Percentiles rank a stretch among this genome's conserved stretches.
phyloP scores from a whole-genome alignment of 1,284 basidiomycete species.

The Malassezia yamatoensis region DNA sequence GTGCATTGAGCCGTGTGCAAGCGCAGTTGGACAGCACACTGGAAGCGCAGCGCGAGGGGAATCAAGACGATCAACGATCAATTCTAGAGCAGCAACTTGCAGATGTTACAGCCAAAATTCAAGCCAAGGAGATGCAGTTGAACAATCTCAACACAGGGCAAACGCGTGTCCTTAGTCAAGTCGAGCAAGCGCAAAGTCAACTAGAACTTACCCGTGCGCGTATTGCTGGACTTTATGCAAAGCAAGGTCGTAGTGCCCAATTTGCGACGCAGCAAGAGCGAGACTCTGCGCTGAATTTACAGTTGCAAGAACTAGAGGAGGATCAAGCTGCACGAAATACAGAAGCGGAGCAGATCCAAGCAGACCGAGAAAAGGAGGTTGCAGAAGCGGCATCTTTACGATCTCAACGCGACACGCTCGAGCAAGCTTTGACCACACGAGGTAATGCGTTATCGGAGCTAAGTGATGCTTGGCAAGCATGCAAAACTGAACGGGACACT shows the following conservation, averaged over 20 bases:
- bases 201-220: slow-evolving; percentile 34
- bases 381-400: slow-evolving; percentile 64
- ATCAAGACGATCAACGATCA: slow-evolving; percentile 27
- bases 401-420: slow-evolving; percentile 50
- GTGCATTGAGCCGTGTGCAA: slow-evolving; percentile 52
- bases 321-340: slow-evolving; percentile 16
- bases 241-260: slow-evolving; percentile 37
- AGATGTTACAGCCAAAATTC: slow-evolving; percentile 57
- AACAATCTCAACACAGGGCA: slow-evolving; percentile 60
- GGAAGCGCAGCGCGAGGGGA: slow-evolving; percentile 59
- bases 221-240: slow-evolving; percentile 34
- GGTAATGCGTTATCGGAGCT: slow-evolving; percentile 24
- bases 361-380: slow-evolving; percentile 26
- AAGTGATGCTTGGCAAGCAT: slow-evolving; percentile 24
- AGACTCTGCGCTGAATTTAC: slow-evolving; percentile 31
- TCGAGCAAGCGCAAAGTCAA: slow-evolving; percentile 20
- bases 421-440: slow-evolving; percentile 59
- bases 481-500: slow-evolving; percentile 45
- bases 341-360: slow-evolving; percentile 12
- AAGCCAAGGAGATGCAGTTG: slow-evolving; percentile 58
- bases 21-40: slow-evolving; percentile 67
- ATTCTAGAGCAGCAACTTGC: slow-evolving; percentile 60
- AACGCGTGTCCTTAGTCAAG: slow-evolving; percentile 54
- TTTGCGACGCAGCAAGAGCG: slow-evolving; percentile 35
- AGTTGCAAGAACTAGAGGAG: slow-evolving; percentile 28